Percentiles rank a stretch among this genome's conserved stretches.
phyloP scores from a whole-genome alignment of 225 moss, liverwort and hornwort genomes.

The Physcomitrium patens region DNA sequence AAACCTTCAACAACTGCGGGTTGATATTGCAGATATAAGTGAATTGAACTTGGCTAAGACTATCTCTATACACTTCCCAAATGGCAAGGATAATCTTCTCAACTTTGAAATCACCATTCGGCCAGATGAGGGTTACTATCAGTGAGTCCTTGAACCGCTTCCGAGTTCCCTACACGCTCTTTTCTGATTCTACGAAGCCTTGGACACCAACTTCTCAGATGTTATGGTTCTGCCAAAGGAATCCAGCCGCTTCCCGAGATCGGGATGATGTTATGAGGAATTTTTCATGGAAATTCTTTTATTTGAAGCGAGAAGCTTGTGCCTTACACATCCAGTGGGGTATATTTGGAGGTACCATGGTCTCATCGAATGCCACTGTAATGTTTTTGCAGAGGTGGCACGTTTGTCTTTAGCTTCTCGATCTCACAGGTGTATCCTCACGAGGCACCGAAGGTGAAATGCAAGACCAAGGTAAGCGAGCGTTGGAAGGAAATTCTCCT shows the following conservation, averaged over 20 bases:
- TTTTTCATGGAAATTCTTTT: not conserved
- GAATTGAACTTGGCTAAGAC: slow-evolving; percentile 98
- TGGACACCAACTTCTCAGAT: not conserved
- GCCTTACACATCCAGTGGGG: slow-evolving; percentile 1
- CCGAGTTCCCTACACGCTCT: not conserved
- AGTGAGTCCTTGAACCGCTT: slow-evolving; percentile 54
- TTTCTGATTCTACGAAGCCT: not conserved
- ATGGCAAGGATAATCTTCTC: slow-evolving; percentile 96
- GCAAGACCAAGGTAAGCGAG: slow-evolving; percentile 92
- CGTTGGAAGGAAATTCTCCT: not conserved
- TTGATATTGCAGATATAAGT: slow-evolving; percentile 79
- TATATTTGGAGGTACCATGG: slow-evolving; percentile 10
- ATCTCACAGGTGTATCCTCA: slow-evolving; percentile 98
- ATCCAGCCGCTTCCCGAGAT: not conserved
- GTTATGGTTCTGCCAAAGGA: not conserved
- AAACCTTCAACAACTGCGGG: slow-evolving; percentile 28
- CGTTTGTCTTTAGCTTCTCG: slow-evolving; percentile 89
- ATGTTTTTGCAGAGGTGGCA: slow-evolving; percentile 75
- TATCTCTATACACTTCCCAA: slow-evolving; percentile 85
- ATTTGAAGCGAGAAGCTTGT: not conserved
- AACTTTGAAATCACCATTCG: slow-evolving; percentile 94
- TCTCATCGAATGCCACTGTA: slow-evolving; percentile 27
- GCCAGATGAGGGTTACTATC: slow-evolving; percentile 97
- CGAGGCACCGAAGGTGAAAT: slow-evolving; percentile 97
- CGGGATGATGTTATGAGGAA: slow-evolving; percentile 1